Conservation (phyloP, 2,329 filamentous ascomycete species). For the Fusarium penzigii region DNA sequence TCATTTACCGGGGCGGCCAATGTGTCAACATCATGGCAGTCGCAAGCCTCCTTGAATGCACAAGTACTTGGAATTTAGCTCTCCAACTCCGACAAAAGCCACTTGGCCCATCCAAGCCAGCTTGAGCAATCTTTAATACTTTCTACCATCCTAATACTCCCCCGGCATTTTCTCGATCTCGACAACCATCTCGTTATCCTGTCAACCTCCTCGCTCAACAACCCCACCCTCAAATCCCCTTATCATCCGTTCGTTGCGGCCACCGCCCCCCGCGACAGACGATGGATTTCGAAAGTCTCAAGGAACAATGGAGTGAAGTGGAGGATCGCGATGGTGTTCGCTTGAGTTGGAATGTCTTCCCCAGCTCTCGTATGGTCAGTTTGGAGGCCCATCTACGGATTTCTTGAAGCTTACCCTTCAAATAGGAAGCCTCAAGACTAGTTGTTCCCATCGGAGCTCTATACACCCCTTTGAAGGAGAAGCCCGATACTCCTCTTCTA, state of each 20-base stretch:
- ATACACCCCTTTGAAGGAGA: constrained; percentile 95
- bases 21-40: background rate
- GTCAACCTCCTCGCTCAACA: background rate
- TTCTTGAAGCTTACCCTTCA: constrained; percentile 6
- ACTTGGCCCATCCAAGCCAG: background rate
- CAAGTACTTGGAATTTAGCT: background rate
- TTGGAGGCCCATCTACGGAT: constrained; percentile 12
- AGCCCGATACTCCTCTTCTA: constrained; percentile 82
- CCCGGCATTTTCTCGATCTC: background rate
- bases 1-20: constrained; percentile 6
- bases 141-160: background rate
- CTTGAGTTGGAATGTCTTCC: constrained; percentile 98
- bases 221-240: background rate
- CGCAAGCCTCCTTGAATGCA: background rate
- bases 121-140: background rate
- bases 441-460: constrained; percentile 95
- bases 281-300: constrained; percentile 92
- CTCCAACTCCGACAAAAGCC: background rate
- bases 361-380: constrained; percentile 90
- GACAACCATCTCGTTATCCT: background rate
- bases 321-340: constrained; percentile 96
- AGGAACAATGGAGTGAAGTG: constrained; percentile 95
- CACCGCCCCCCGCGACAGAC: background rate
- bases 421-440: constrained; percentile 85
- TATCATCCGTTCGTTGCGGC: background rate